Percentiles rank a stretch among this genome's conserved stretches.
phyloP scores from a whole-genome alignment of 768 basidiomycete species.

The Leccinum longicurvipes region DNA sequence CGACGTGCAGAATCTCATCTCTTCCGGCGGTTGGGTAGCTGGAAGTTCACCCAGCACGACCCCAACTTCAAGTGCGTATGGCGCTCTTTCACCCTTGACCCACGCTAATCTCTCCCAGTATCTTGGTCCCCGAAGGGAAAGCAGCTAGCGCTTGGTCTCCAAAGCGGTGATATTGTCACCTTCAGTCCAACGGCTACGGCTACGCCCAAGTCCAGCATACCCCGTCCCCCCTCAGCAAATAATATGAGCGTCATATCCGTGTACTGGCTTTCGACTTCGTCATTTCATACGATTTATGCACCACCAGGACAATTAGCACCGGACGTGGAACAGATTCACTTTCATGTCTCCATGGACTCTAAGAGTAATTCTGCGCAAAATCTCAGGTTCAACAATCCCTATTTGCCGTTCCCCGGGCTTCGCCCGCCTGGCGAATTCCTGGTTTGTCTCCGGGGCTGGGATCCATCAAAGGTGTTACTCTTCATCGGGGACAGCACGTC shows the following conservation, averaged over 20 bases:
- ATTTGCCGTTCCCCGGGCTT: slow-evolving; percentile 43
- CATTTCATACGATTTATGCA: slow-evolving; percentile 64
- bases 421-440: slow-evolving; percentile 45
- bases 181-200: slow-evolving; percentile 57
- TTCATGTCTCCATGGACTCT: slow-evolving; percentile 39
- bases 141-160: slow-evolving; percentile 73
- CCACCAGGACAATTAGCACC: slow-evolving; percentile 38
- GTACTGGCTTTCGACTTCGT: slow-evolving; percentile 66
- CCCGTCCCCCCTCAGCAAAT: slow-evolving; percentile 49
- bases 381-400: slow-evolving; percentile 38
- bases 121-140: slow-evolving; percentile 88
- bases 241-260: slow-evolving; percentile 48
- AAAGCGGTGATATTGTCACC: slow-evolving; percentile 66
- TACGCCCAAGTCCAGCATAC: slow-evolving; percentile 54
- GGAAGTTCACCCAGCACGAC: slow-evolving; percentile 44
- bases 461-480: slow-evolving; percentile 39
- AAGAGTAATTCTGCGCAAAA: slow-evolving; percentile 39
- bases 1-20: slow-evolving; percentile 49
- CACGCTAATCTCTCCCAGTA: slow-evolving; percentile 40
- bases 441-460: slow-evolving; percentile 41
- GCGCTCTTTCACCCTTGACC: background rate
- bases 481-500: slow-evolving; percentile 50
- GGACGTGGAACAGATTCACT: slow-evolving; percentile 42
- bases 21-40: slow-evolving; percentile 53
- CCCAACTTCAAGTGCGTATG: slow-evolving; percentile 57